These are phyloP conservation scores for Powellomyces hirtus DNA, from an alignment of 192 early-diverging fungal genomes.

Conservation along the genomic window DNA sequence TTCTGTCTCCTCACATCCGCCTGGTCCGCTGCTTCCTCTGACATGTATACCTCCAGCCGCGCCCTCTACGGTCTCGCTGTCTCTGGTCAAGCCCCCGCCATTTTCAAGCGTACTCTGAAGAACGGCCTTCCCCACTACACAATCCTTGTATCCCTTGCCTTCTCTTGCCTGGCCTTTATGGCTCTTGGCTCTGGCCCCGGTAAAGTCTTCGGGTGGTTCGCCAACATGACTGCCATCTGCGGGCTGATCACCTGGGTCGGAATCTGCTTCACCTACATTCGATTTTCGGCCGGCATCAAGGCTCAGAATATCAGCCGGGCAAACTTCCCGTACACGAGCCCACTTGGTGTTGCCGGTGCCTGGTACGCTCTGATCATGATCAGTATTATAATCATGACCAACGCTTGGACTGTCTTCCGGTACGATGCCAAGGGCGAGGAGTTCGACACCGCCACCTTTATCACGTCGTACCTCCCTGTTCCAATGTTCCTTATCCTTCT, in stretches of 20 bases:
- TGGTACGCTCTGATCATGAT: constrained; percentile 14
- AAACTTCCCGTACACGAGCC: constrained; percentile 1
- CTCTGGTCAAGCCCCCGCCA: constrained; percentile 56
- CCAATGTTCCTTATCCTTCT: constrained; percentile 4
- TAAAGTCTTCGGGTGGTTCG: constrained; percentile 37
- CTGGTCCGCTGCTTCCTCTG: constrained; percentile 67
- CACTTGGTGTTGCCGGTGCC: neutral
- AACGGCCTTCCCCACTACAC: constrained; percentile 58
- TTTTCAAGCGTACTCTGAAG: constrained; percentile 39
- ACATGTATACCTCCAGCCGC: constrained; percentile 64
- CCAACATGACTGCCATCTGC: constrained; percentile 26
- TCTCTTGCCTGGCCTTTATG: constrained; percentile 58
- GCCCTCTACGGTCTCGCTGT: constrained; percentile 56
- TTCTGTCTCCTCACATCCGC: constrained; percentile 63
- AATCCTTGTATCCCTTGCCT: constrained; percentile 43
- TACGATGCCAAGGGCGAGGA: neutral
- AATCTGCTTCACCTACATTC: constrained; percentile 35
- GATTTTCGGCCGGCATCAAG: constrained; percentile 24
- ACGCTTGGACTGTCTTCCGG: neutral
- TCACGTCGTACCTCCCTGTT: neutral
- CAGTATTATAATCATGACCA: constrained; percentile 1
- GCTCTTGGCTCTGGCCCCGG: constrained; percentile 53
- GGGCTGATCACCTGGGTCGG: constrained; percentile 31
- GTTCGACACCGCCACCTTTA: neutral
- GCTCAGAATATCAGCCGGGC: neutral